Conservation (phyloP, 2,329 filamentous ascomycete genomes). For the Diaporthe australafricana region DNA sequence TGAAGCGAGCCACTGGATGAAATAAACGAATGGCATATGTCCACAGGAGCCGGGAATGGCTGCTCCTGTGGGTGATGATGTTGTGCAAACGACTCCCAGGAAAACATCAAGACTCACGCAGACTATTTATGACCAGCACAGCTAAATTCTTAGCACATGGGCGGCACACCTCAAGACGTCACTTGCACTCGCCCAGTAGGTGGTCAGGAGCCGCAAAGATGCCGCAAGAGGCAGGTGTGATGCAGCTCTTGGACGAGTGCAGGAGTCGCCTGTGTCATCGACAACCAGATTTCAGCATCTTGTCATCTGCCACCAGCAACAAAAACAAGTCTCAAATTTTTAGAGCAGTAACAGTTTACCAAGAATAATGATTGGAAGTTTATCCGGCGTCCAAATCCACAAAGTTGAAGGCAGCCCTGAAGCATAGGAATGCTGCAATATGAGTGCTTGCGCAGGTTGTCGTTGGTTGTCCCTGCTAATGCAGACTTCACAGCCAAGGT, state of each 20-base stretch:
- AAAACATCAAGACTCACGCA: neutral
- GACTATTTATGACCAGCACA: neutral
- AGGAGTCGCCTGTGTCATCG: slow-evolving; percentile 2
- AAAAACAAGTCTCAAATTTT: neutral
- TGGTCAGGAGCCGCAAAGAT: neutral
- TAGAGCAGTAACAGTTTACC: neutral
- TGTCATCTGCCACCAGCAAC: neutral
- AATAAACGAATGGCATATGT: neutral
- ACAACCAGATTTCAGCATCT: slow-evolving; percentile 20
- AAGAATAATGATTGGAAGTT: neutral
- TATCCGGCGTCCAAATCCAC: neutral
- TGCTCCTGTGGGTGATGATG: slow-evolving; percentile 15
- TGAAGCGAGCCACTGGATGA: neutral
- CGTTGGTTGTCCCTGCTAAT: neutral
- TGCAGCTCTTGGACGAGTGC: neutral
- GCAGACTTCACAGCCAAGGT: neutral
- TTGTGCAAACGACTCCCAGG: neutral
- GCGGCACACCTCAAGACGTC: neutral
- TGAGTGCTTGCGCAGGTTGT: slow-evolving; percentile 6
- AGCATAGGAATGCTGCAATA: neutral
- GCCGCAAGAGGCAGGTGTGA: slow-evolving; percentile 21
- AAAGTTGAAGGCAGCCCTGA: neutral
- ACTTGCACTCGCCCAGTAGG: neutral
- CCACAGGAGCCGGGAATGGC: slow-evolving; percentile 9
- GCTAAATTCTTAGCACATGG: neutral